phyloP scores from a whole-genome alignment of 345 rosid genomes.

The Fremontodendron californicum region DNA sequence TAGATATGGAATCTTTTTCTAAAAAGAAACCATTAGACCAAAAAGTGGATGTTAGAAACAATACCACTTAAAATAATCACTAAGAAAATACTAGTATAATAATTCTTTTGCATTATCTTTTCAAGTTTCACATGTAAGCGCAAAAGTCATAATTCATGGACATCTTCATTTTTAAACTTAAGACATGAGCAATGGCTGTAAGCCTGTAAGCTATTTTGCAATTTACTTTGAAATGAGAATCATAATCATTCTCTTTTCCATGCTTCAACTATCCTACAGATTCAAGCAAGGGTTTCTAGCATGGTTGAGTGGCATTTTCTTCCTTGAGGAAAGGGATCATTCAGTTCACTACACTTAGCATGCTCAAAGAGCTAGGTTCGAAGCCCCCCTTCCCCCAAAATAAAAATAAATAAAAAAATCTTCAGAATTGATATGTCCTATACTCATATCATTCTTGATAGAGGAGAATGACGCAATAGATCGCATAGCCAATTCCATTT shows the following conservation, averaged over 20 bases:
- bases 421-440: background rate
- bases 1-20: too few species aligned
- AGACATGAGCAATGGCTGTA: background rate
- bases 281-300: background rate
- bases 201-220: background rate
- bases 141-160: slow-evolving; percentile 1
- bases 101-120: background rate
- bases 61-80: background rate
- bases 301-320: background rate
- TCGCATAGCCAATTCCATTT: background rate
- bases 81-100: background rate
- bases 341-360: background rate
- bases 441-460: background rate
- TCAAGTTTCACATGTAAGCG: background rate
- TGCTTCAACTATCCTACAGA: background rate
- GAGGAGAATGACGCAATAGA: background rate
- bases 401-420: background rate
- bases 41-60: background rate
- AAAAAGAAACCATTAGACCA: slow-evolving; percentile 4
- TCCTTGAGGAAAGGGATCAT: background rate
- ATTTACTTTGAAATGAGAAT: background rate
- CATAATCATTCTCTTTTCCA: background rate
- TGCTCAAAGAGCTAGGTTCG: background rate
- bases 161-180: background rate
- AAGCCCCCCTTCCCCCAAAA: background rate